Evolutionary conservation across 2,329 filamentous ascomycete genomes (phyloP).

Genomic region (Teratosphaeria destructans): DNA sequence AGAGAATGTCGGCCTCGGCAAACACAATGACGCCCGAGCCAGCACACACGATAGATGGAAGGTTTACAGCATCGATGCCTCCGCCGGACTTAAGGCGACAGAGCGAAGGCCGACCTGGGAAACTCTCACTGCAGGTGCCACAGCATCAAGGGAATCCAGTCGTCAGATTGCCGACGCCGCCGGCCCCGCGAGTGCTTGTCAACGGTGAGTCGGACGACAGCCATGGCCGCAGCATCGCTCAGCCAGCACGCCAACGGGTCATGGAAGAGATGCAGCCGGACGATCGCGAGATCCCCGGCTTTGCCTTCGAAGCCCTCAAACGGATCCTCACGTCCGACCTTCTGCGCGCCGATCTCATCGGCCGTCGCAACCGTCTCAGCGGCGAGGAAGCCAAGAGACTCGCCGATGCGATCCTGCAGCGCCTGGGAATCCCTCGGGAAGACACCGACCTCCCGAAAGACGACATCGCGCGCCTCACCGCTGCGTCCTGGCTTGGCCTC

Average conservation of each 20-base stretch:
- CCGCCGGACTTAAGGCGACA: constrained; percentile 10
- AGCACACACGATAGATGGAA: constrained; percentile 7
- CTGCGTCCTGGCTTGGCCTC: constrained; percentile 33
- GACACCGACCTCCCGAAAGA: constrained; percentile 25
- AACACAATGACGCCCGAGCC: constrained; percentile 23
- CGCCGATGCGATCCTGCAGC: constrained; percentile 33
- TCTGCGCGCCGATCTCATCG: constrained; percentile 34
- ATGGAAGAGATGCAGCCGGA: constrained; percentile 1
- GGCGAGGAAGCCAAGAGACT: constrained; percentile 38
- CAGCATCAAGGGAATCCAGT: constrained; percentile 51
- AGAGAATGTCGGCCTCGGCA: constrained; percentile 26
- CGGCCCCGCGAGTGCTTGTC: constrained; percentile 42
- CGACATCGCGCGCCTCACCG: constrained; percentile 28
- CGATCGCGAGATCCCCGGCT: constrained; percentile 8
- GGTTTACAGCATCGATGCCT: constrained; percentile 48
- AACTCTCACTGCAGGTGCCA: constrained; percentile 54
- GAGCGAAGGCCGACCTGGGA: constrained; percentile 30
- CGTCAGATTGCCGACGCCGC: constrained; percentile 48
- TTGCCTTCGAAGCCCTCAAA: constrained; percentile 34
- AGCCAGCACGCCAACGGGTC: constrained; percentile 2
- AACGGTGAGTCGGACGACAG: constrained; percentile 36
- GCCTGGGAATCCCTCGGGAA: constrained; percentile 26
- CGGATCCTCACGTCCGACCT: constrained; percentile 37
- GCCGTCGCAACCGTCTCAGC: constrained; percentile 28
- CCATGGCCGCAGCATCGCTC: constrained; percentile 13